These are phyloP conservation scores for Hypoxylon sp. DNA, from an alignment of 2,329 filamentous ascomycete species.

Conservation along the genomic window DNA sequence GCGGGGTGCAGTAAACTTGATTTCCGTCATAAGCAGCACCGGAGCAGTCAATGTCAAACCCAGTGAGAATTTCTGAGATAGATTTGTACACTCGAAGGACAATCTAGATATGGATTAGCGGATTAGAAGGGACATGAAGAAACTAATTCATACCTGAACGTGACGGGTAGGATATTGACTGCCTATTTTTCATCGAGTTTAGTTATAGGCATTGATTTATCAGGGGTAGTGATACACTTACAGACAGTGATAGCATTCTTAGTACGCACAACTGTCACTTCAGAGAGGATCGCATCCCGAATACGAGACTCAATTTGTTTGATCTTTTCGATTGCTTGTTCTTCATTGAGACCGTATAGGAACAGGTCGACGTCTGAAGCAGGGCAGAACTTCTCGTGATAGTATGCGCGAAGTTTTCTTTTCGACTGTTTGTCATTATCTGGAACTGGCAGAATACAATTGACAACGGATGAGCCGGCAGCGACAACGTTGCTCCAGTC, in stretches of 20 bases:
- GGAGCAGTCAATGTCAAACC: slow-evolving; percentile 89
- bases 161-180: slow-evolving; percentile 88
- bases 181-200: slow-evolving; percentile 57
- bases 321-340: slow-evolving; percentile 86
- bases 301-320: slow-evolving; percentile 83
- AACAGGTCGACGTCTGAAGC: slow-evolving; percentile 92
- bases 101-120: slow-evolving; percentile 67
- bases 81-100: slow-evolving; percentile 89
- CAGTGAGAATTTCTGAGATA: slow-evolving; percentile 85
- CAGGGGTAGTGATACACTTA: slow-evolving; percentile 41
- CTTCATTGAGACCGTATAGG: slow-evolving; percentile 82
- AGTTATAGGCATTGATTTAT: slow-evolving; percentile 5
- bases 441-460: slow-evolving; percentile 80
- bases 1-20: slow-evolving; percentile 83
- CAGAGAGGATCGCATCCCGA: slow-evolving; percentile 82
- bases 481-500: slow-evolving; percentile 88
- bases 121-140: slow-evolving; percentile 27
- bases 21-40: slow-evolving; percentile 85
- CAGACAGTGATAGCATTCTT: slow-evolving; percentile 89
- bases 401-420: slow-evolving; percentile 77
- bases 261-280: slow-evolving; percentile 86
- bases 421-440: slow-evolving; percentile 73
- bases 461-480: slow-evolving; percentile 85
- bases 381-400: slow-evolving; percentile 68
- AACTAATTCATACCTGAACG: slow-evolving; percentile 67